Conservation (phyloP, 2,329 filamentous ascomycete genomes). For the Fusarium piperis region DNA sequence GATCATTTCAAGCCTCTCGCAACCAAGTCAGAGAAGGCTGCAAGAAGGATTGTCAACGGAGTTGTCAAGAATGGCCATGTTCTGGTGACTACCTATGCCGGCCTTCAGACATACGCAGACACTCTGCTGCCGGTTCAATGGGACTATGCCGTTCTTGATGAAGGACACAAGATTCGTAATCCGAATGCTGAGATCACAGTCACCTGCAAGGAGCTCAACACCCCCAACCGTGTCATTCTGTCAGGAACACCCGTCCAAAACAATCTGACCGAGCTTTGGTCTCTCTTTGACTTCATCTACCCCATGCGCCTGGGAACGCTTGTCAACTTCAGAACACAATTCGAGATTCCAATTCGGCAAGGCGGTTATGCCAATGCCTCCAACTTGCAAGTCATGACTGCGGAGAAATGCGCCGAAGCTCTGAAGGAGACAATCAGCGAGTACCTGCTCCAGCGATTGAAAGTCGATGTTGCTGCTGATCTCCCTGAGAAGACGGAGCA, state of each 20-base stretch:
- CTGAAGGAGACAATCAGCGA: conserved; percentile 93
- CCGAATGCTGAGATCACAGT: conserved; percentile 95
- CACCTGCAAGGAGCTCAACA: conserved; percentile 92
- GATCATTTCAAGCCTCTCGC: conserved; percentile 52
- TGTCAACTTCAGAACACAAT: conserved; percentile 88
- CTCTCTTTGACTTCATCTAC: conserved; percentile 96
- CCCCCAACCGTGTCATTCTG: conserved; percentile 88
- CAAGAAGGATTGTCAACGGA: conserved; percentile 81
- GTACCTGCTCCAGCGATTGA: conserved; percentile 91
- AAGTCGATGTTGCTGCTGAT: conserved; percentile 92
- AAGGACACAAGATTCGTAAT: conserved; percentile 98
- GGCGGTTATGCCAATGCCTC: conserved; percentile 96
- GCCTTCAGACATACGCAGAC: conserved; percentile 90
- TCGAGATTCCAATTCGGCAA: conserved; percentile 91
- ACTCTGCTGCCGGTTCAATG: conserved; percentile 85
- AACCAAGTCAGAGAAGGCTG: conserved; percentile 62
- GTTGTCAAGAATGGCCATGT: conserved; percentile 90
- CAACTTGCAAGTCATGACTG: conserved; percentile 93
- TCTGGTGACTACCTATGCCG: conserved; percentile 93
- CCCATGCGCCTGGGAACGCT: conserved; percentile 94
- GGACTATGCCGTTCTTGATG: conserved; percentile 94
- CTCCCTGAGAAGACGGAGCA: conserved; percentile 96
- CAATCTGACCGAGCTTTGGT: conserved; percentile 95
- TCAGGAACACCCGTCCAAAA: conserved; percentile 99
- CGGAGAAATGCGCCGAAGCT: conserved; percentile 92